These are phyloP conservation scores for Fusarium hostae DNA, from an alignment of 2,329 filamentous ascomycete genomes.

Conservation along the genomic window DNA sequence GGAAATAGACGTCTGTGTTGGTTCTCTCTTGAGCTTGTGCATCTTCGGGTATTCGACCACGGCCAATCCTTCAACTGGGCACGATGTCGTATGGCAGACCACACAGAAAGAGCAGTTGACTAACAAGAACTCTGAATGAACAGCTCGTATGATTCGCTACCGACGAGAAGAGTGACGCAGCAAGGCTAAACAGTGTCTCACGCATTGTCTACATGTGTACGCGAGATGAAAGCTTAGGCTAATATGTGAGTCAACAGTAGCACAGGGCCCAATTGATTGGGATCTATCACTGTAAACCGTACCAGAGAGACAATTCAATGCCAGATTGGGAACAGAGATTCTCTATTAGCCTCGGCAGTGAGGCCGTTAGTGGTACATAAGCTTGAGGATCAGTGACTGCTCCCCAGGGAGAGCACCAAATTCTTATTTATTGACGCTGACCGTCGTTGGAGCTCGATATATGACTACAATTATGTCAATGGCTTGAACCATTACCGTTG, in stretches of 20 bases:
- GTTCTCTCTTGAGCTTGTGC: background rate
- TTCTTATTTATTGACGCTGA: background rate
- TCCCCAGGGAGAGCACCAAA: background rate
- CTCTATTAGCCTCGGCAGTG: background rate
- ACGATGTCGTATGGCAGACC: background rate
- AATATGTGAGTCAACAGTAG: background rate
- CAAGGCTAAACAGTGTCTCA: conserved; percentile 19
- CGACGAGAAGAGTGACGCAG: background rate
- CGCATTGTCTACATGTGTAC: background rate
- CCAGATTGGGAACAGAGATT: background rate
- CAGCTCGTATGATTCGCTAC: background rate
- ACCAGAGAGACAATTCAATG: background rate
- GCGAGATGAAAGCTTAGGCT: conserved; percentile 6
- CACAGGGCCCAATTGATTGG: conserved; percentile 7
- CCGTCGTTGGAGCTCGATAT: background rate
- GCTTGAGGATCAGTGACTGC: background rate
- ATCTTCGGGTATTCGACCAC: conserved; percentile 7
- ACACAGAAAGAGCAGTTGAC: background rate
- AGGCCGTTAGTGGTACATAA: background rate
- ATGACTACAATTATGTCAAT: conserved; percentile 2
- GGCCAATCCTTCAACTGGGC: background rate
- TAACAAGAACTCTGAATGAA: background rate
- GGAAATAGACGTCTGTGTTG: background rate
- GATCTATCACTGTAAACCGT: background rate
- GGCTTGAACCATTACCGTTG: conserved; percentile 19